Conservation (phyloP, 2,329 filamentous ascomycete genomes). For the Xylariaceae sp. region DNA sequence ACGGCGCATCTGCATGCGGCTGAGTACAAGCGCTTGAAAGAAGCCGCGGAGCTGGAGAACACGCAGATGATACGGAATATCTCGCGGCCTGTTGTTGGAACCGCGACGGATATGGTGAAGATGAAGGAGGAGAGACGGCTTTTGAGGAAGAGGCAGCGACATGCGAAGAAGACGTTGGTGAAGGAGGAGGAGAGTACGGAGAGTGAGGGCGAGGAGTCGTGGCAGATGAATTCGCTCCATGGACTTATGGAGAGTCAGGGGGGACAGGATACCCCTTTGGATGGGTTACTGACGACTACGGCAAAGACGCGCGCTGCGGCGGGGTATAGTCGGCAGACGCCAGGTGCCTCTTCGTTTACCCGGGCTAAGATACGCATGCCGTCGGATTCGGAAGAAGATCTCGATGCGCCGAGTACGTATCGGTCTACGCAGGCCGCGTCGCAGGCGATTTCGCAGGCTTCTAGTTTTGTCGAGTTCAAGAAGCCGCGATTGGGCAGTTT, state of each 20-base stretch:
- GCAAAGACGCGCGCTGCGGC: slow-evolving; percentile 26
- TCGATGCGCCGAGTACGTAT: neutral
- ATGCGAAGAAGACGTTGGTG: slow-evolving; percentile 21
- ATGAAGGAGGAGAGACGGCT: slow-evolving; percentile 34
- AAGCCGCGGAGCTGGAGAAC: slow-evolving; percentile 49
- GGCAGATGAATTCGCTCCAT: slow-evolving; percentile 34
- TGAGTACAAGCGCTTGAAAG: slow-evolving; percentile 66
- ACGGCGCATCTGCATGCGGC: slow-evolving; percentile 72
- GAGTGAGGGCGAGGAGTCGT: slow-evolving; percentile 25
- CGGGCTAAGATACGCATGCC: neutral
- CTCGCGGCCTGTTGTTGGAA: slow-evolving; percentile 46
- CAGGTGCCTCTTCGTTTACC: neutral
- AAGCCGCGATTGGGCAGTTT: neutral
- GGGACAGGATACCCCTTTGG: slow-evolving; percentile 26
- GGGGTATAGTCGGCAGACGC: slow-evolving; percentile 20
- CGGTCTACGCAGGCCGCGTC: neutral
- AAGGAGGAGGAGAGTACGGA: slow-evolving; percentile 27
- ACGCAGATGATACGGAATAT: slow-evolving; percentile 47
- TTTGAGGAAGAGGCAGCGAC: slow-evolving; percentile 35
- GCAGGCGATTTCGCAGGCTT: neutral
- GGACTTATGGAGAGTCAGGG: slow-evolving; percentile 42
- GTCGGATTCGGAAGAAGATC: neutral
- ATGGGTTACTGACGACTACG: slow-evolving; percentile 19
- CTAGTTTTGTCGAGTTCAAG: neutral
- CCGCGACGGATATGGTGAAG: slow-evolving; percentile 35